Conservation (phyloP, 257 asterid species). For the Solanum tacnaense region DNA sequence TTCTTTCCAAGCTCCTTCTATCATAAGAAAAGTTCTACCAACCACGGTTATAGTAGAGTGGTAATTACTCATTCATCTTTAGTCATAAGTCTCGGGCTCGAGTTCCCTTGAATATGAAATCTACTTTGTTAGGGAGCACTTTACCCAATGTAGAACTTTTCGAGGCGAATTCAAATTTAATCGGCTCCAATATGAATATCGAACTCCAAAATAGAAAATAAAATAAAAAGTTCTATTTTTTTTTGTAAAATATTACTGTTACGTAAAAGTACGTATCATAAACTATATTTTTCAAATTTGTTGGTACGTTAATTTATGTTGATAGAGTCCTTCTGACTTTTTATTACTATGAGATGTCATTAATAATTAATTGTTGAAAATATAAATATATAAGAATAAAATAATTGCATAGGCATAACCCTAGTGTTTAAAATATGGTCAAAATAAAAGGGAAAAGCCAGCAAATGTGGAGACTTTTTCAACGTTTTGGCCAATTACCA, state of each 20-base stretch:
- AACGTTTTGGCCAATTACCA: neutral
- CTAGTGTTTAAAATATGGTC: neutral
- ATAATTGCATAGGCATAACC: neutral
- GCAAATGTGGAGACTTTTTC: neutral
- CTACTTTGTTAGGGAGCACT: no score
- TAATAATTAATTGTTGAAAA: neutral
- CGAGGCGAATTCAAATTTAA: fast-evolving
- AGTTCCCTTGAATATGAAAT: no score
- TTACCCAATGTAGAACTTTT: no score
- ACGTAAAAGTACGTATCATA: neutral
- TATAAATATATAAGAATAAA: neutral
- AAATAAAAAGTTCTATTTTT: no score
- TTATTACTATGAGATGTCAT: conserved; percentile 11
- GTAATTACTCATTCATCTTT: no score
- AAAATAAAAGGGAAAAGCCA: neutral
- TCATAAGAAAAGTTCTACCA: neutral
- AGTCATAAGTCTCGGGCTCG: no score
- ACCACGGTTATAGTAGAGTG: fast-evolving
- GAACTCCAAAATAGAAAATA: fast-evolving
- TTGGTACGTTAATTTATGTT: neutral
- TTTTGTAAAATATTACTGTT: neutral
- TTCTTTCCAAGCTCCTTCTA: neutral
- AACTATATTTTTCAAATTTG: neutral
- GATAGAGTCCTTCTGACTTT: conserved; percentile 40
- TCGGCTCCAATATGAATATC: no score